Percentiles rank a stretch among this genome's conserved stretches.
Conservation (phyloP, 257 asterid species). For the Primulina huaijiensis region DNA sequence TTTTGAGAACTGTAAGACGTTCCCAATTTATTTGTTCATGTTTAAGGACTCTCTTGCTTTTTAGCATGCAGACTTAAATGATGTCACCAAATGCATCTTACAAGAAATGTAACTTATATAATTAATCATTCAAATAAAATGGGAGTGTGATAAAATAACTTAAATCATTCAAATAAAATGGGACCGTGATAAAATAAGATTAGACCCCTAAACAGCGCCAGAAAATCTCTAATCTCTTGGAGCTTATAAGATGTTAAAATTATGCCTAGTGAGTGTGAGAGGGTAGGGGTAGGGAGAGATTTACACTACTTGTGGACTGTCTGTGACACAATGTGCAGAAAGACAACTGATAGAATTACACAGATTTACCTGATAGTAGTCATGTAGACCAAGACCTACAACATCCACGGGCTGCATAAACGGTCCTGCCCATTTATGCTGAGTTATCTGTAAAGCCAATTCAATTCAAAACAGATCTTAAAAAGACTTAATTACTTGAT, state of each 20-base stretch:
- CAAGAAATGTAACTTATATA: not conserved
- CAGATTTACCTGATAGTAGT: slow-evolving; percentile 65
- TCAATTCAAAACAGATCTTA: slow-evolving; percentile 9
- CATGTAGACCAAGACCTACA: slow-evolving; percentile 78
- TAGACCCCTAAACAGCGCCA: not conserved
- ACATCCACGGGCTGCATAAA: slow-evolving; percentile 95
- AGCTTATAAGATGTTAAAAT: not conserved
- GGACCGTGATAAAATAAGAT: not conserved
- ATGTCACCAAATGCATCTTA: not conserved
- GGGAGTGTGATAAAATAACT: not conserved
- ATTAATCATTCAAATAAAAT: no score
- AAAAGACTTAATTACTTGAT: not conserved
- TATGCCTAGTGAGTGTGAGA: not conserved
- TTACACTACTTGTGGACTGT: not conserved
- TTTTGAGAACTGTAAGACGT: not conserved
- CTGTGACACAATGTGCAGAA: not conserved
- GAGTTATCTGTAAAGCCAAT: slow-evolving; percentile 58
- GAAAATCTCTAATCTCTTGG: not conserved
- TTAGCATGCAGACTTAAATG: not conserved
- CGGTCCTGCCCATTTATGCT: slow-evolving; percentile 86
- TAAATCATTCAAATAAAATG: no score
- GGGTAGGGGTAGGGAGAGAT: not conserved
- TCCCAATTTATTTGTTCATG: not conserved
- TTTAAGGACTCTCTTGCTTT: not conserved
- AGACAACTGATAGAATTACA: not conserved